Base-by-base conservation (phyloP, 2,329 filamentous ascomycete species). In the Fusarium sp. region DNA sequence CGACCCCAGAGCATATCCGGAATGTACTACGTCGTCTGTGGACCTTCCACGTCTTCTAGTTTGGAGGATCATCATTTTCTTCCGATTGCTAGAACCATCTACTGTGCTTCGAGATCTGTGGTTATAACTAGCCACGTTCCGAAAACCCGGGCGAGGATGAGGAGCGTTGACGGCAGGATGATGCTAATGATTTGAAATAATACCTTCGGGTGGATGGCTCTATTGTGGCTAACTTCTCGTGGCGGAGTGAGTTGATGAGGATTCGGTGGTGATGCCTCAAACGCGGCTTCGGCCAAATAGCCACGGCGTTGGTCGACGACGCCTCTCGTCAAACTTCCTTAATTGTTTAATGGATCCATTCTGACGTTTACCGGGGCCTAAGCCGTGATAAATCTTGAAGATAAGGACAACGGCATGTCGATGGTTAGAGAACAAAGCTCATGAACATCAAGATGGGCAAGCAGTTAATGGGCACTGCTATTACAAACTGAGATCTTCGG, bases 1-100 rank as follows among this genome's bases (percentile, higher is more conserved):
- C 62, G 62, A 54, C 21, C 47, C 62, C 62, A 66, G n/a, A 28
- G 60, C 62, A n/a, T n/a, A 66, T 65, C 53, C 62, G 62, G 61
- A 31, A 21, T 20, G 12, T 13, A 8, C 6, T 23, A 26, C 26
- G 46, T 39, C 31, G 24, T 20, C 29, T 16, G 35, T 46, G 46
- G n/a, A 24, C 46, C 24, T 47, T 65, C 39, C 8, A 35, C 23
- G 46, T 24, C 26, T 52, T 50, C 28, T 64, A 64, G 50, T 18
- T 26, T 11, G 2, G 42, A 4, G 2, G 2, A 6, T 26, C 15
- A 2, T 15, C 12, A 8, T 4, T 21, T 26, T 4, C 1, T 11
- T 7, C 5, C 10, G 15, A 26, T 31, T 24, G 1, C 9, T 20
- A 37, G 18, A 29, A 26, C 37, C 12, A 7, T 42, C 35, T 8